A percentile compares a stretch with the other conserved stretches of the same genome.
These are phyloP conservation scores for Rhodocollybia butyracea DNA, from an alignment of 768 basidiomycete species.

Conservation along the genomic window DNA sequence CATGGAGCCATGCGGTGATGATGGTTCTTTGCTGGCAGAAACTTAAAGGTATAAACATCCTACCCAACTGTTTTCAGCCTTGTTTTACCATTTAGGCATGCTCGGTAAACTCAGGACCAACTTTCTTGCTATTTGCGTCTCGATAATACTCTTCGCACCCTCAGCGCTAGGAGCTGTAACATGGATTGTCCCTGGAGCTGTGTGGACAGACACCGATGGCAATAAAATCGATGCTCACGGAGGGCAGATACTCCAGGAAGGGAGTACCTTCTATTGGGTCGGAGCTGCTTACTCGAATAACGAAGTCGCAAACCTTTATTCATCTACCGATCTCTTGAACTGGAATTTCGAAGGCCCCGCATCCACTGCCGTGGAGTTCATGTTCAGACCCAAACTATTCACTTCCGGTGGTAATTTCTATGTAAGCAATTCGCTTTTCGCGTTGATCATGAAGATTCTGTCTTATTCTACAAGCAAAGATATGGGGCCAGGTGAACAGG, in stretches of 20 bases:
- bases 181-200: slow-evolving; percentile 23
- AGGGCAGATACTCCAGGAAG: slow-evolving; percentile 21
- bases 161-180: background rate
- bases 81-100: no score
- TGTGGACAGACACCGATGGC: slow-evolving; percentile 26
- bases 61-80: background rate
- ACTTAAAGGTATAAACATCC: background rate
- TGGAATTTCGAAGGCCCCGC: slow-evolving; percentile 26
- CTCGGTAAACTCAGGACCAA: background rate
- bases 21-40: background rate
- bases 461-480: background rate
- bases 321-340: slow-evolving; percentile 24
- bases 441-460: background rate
- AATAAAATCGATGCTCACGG: slow-evolving; percentile 23
- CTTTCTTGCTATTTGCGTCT: background rate
- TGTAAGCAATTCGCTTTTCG: slow-evolving; percentile 5
- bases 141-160: background rate
- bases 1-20: background rate
- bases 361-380: slow-evolving; percentile 10
- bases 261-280: slow-evolving; percentile 26
- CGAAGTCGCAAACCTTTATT: slow-evolving; percentile 21
- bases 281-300: slow-evolving; percentile 3
- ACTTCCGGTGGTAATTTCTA: slow-evolving; percentile 16
- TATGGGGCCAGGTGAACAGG: slow-evolving; percentile 14
- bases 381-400: slow-evolving; percentile 12